Conservation (phyloP, 2,329 filamentous ascomycete species). For the Tolypocladium album region DNA sequence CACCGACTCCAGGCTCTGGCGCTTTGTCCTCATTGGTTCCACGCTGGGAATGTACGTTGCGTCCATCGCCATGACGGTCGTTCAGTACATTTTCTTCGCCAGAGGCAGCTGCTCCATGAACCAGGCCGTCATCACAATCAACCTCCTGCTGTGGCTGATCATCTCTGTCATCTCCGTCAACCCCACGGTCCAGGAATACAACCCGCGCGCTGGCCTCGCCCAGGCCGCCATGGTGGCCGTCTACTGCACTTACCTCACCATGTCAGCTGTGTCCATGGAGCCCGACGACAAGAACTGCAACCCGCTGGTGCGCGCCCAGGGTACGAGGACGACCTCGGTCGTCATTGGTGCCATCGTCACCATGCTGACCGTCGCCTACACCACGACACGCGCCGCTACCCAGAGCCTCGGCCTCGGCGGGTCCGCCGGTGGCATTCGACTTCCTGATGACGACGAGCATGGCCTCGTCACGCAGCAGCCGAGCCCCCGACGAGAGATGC, state of each 20-base stretch:
- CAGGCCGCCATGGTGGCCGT: conserved; percentile 95
- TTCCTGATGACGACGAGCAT: conserved; percentile 68
- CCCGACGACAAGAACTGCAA: conserved; percentile 92
- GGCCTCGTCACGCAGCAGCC: conserved; percentile 83
- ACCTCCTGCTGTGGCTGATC: conserved; percentile 70
- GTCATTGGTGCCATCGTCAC: conserved; percentile 91
- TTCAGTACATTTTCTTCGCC: conserved; percentile 98
- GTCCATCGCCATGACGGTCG: conserved; percentile 84
- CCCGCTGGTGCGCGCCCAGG: conserved; percentile 74
- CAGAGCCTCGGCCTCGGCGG: conserved; percentile 70
- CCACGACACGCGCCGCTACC: conserved; percentile 89
- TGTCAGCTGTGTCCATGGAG: conserved; percentile 98
- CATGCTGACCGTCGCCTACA: conserved; percentile 94
- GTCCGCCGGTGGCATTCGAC: conserved; percentile 38
- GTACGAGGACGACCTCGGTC: conserved; percentile 80
- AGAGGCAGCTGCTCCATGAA: conserved; percentile 80
- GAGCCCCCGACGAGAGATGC: conserved; percentile 73
- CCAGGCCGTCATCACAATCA: conserved; percentile 89
- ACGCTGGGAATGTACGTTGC: conserved; percentile 89
- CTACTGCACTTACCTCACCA: conserved; percentile 97
- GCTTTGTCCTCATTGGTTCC: conserved; percentile 77
- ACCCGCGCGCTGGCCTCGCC: conserved; percentile 88
- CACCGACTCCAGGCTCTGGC: conserved; percentile 75
- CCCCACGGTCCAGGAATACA: conserved; percentile 79
- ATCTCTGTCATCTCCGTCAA: conserved; percentile 83